Evolutionary conservation across 2,329 filamentous ascomycete species (phyloP).

Genomic region (Penicillium sumatraense): DNA sequence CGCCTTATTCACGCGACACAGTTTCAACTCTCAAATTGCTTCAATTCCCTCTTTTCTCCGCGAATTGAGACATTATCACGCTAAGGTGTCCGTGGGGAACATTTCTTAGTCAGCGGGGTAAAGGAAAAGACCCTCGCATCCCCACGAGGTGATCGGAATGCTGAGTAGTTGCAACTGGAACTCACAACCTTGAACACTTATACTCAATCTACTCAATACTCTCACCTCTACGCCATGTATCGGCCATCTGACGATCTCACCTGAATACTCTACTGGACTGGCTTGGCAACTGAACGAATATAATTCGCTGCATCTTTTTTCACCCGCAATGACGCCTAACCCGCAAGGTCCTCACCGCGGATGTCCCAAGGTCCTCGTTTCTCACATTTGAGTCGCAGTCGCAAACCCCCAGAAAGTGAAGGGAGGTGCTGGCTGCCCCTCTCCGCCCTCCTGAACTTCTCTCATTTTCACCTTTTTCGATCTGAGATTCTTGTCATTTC

Average conservation of each 20-base stretch:
- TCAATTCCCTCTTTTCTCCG: not conserved
- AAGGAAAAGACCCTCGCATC: not conserved
- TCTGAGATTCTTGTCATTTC: not conserved
- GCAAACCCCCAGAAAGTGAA: too few species aligned
- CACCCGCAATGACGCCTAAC: constrained; percentile 28
- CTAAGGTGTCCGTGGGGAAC: not conserved
- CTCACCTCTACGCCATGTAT: not conserved
- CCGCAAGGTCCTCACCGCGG: constrained; percentile 39
- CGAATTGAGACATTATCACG: not conserved
- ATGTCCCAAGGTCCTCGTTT: constrained; percentile 18
- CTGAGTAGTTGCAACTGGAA: not conserved
- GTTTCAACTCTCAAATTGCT: too few species aligned
- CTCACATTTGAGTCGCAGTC: not conserved
- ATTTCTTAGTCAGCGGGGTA: constrained; percentile 1
- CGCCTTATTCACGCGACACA: not conserved
- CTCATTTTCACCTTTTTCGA: not conserved
- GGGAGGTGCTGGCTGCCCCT: constrained; percentile 1
- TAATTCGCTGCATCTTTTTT: constrained; percentile 19
- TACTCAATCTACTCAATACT: not conserved
- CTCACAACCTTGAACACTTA: too few species aligned
- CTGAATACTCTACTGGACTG: constrained; percentile 13
- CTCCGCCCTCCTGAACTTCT: not conserved
- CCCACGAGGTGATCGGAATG: not conserved
- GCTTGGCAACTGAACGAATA: constrained; percentile 25
- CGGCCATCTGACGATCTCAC: too few species aligned